phyloP scores from a whole-genome alignment of 202 grass and related monocot species.

The Digitaria exilis region DNA sequence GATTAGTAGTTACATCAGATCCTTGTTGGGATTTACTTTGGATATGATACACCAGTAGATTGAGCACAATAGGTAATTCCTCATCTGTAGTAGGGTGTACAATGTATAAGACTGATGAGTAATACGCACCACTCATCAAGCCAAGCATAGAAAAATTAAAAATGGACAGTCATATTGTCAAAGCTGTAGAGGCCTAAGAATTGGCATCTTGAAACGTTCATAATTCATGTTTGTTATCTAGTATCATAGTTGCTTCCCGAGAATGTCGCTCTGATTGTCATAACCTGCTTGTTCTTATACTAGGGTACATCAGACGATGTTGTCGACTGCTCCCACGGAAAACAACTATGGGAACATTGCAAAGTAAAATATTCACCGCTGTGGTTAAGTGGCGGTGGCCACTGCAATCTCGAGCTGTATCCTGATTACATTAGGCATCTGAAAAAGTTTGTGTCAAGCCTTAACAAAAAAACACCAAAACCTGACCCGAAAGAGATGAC shows the following conservation, averaged over 20 bases:
- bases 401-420: slow-evolving; percentile 88
- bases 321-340: slow-evolving; percentile 85
- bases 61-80: slow-evolving; percentile 13
- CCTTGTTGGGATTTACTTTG: slow-evolving; percentile 6
- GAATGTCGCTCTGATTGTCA: slow-evolving; percentile 12
- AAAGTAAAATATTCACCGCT: slow-evolving; percentile 87
- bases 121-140: neutral
- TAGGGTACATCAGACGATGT: slow-evolving; percentile 92
- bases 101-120: slow-evolving; percentile 14
- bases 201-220: neutral
- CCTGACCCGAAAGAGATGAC: slow-evolving; percentile 48
- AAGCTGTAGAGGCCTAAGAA: slow-evolving; percentile 6
- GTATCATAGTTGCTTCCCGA: slow-evolving; percentile 11
- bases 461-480: slow-evolving; percentile 70
- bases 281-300: slow-evolving; percentile 41
- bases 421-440: slow-evolving; percentile 87
- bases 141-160: slow-evolving; percentile 3
- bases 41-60: slow-evolving; percentile 10
- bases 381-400: slow-evolving; percentile 84
- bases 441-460: slow-evolving; percentile 79
- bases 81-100: neutral
- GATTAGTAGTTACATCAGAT: neutral
- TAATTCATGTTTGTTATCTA: slow-evolving; percentile 3
- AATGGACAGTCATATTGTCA: slow-evolving; percentile 20
- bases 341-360: slow-evolving; percentile 88